Conservation (phyloP, 805 yeast species). For the Metschnikowia corniflorae region DNA sequence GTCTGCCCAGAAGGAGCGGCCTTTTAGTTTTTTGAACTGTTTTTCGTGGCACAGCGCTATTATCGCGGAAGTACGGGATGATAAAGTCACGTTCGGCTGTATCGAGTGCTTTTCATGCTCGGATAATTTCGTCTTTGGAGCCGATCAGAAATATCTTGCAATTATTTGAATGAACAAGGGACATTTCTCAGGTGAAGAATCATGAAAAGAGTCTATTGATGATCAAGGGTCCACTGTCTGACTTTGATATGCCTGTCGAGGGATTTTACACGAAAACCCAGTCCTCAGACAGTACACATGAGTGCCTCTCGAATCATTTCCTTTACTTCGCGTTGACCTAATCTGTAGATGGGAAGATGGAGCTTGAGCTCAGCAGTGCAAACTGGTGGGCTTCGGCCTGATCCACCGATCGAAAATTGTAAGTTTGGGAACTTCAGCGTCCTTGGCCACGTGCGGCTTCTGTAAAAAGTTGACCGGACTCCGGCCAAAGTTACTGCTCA, state of each 20-base stretch:
- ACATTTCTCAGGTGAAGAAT: conserved; percentile 40
- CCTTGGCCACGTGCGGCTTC: conserved; percentile 60
- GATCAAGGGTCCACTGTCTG: conserved; percentile 29
- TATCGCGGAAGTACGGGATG: conserved; percentile 42
- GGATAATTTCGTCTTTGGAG: conserved; percentile 56
- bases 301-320: conserved; percentile 53
- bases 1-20: conserved; percentile 37
- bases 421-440: conserved; percentile 36
- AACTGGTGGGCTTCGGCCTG: conserved; percentile 7
- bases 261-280: conserved; percentile 35
- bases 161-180: conserved; percentile 40
- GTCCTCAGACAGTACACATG: conserved; percentile 35
- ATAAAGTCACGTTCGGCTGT: conserved; percentile 26
- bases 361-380: conserved; percentile 43
- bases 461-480: conserved; percentile 74
- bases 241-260: conserved; percentile 14
- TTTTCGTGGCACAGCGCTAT: conserved; percentile 45
- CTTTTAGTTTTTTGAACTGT: conserved; percentile 41
- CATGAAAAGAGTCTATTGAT: conserved; percentile 43
- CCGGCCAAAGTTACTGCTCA: conserved; percentile 89
- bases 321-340: conserved; percentile 37
- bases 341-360: conserved; percentile 37
- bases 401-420: conserved; percentile 24
- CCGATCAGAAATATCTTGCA: conserved; percentile 44
- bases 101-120: conserved; percentile 51